phyloP scores from a whole-genome alignment of 345 rosid species.

The Bretschneidera sinensis region DNA sequence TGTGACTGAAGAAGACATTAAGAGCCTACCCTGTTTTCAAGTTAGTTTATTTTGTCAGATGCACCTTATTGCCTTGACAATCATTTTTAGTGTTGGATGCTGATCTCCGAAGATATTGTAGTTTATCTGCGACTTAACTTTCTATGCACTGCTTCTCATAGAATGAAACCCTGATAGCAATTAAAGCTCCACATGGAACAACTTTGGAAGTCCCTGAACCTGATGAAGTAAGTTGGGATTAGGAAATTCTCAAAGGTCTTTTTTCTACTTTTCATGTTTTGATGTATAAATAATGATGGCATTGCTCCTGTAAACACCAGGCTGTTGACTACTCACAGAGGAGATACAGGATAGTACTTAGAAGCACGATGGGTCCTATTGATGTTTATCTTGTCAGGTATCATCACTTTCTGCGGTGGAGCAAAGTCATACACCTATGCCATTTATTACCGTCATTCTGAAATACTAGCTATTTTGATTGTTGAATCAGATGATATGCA shows the following conservation, averaged over 20 bases:
- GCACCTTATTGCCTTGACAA: conserved; percentile 5
- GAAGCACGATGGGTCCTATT: conserved; percentile 98
- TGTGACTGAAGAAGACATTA: conserved; percentile 89
- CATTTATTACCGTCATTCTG: background rate
- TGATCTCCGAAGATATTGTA: conserved; percentile 18
- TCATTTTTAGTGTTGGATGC: background rate
- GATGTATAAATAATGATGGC: conserved; percentile 18
- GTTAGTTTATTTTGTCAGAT: conserved; percentile 28
- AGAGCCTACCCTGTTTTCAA: conserved; percentile 69
- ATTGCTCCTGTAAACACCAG: conserved; percentile 35
- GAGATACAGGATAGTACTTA: conserved; percentile 88
- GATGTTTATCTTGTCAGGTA: conserved; percentile 96
- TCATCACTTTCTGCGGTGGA: background rate
- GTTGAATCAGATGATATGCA: conserved; percentile 2
- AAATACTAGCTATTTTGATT: background rate
- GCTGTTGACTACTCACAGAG: conserved; percentile 70
- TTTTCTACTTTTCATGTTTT: conserved; percentile 15
- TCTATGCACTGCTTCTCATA: conserved; percentile 26
- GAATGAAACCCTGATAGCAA: conserved; percentile 94
- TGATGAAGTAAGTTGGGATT: conserved; percentile 58
- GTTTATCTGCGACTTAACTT: conserved; percentile 16
- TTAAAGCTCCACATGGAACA: conserved; percentile 98
- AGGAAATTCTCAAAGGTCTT: conserved; percentile 2
- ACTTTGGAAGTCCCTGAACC: conserved; percentile 97
- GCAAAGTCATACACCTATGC: background rate